Base-by-base conservation (phyloP, 257 asterid genomes). In the Gynochthodes officinalis region DNA sequence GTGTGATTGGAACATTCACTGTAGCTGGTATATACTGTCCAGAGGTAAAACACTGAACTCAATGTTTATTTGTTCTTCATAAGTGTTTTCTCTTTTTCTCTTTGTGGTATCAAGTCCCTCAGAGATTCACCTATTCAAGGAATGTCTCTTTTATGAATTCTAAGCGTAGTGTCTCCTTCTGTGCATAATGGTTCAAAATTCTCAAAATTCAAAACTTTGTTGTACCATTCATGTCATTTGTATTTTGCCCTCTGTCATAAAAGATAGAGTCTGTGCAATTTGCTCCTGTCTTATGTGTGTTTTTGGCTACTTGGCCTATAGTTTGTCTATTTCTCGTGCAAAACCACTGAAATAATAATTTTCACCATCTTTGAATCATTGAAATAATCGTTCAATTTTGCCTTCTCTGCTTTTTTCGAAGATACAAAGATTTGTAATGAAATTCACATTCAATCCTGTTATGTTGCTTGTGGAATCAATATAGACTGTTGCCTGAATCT, bases 1-100 rank as follows among this genome's bases (percentile, higher is more conserved):
- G 80, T 54, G 73, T 88, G 49, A 77, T 84, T 59, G 92, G 92
- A 70, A 81, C 89, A 25, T 88, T 85, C 72, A 72, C 75, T 2
- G 84, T 86, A 58, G 84, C 89, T 75, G 67, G 78, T 42, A 78
- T 89, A 18, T 92, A 88, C 68, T 77, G 87, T 62, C 93, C 93
- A 25, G 96, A 92, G 96, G 97, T 89, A 83, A 61, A 25, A 46
- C 37, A n/a, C 69, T 57, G 28, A 16, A 67, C 62, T 57, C 30
- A 21, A 16, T 63, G 23, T 33, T 73, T 64, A 0, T 44, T 15
- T 35, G 19, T 37, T 49, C 25, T 25, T 50, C 28, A 21, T 44
- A 0, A 49, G 4, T 14, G 14, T 7, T 35, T 1, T 7, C 44
- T 27, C 54, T 12, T 25, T 32, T n/a, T n/a, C n/a, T n/a, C n/a